Percentiles rank a stretch among this genome's conserved stretches.
Conservation (phyloP, 352 stramenopile genomes). For the Albugo candida region DNA sequence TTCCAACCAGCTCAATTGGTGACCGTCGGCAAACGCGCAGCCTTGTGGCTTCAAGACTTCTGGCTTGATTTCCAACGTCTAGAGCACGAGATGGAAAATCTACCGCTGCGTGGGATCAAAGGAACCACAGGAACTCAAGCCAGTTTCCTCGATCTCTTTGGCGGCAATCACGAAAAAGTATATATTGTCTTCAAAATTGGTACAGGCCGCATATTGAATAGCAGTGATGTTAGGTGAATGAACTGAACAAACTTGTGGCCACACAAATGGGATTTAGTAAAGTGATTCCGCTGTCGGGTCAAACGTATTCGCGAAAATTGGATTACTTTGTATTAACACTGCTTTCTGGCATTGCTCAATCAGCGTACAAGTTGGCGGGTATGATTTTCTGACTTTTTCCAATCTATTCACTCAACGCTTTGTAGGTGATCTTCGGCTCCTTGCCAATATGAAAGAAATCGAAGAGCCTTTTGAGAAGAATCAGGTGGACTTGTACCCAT, state of each 20-base stretch:
- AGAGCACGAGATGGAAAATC: conserved; percentile 86
- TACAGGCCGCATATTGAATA: no score
- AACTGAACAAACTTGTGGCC: conserved; percentile 90
- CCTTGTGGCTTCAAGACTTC: conserved; percentile 96
- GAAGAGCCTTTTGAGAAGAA: conserved; percentile 88
- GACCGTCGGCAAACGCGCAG: conserved; percentile 94
- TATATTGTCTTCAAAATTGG: neutral
- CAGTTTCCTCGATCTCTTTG: conserved; percentile 97
- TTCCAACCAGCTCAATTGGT: conserved; percentile 98
- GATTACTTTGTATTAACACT: conserved; percentile 93
- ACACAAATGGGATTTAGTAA: conserved; percentile 96
- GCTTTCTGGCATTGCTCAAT: conserved; percentile 93
- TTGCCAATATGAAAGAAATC: conserved; percentile 99
- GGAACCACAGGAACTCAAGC: conserved; percentile 97
- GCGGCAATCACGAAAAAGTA: conserved; percentile 94
- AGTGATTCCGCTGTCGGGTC: conserved; percentile 91
- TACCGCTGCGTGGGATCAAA: conserved; percentile 97
- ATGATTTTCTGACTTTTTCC: neutral
- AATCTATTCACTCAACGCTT: neutral
- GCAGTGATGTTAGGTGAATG: conserved; percentile 89
- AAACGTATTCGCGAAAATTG: conserved; percentile 99
- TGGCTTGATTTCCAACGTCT: conserved; percentile 93
- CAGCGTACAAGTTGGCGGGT: conserved; percentile 97
- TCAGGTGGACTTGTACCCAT: conserved; percentile 19
- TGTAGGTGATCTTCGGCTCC: conserved; percentile 89